phyloP scores from a whole-genome alignment of 2,329 filamentous ascomycete species.

The Chlorencoelia australis region DNA sequence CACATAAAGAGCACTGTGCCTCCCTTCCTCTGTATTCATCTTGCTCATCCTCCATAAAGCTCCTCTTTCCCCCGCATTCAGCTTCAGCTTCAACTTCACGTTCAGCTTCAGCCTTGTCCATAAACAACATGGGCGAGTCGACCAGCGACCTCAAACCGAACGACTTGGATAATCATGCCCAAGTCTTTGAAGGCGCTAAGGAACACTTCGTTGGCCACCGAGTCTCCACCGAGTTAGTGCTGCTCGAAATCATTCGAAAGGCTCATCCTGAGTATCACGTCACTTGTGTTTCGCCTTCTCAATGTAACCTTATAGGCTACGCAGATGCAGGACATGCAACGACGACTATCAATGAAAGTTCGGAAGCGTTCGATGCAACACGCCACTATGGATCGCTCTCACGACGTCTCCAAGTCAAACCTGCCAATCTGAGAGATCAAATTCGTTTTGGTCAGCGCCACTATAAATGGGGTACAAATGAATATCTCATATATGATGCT shows the following conservation, averaged over 20 bases:
- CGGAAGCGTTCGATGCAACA: constrained; percentile 7
- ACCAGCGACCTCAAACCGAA: too few species aligned
- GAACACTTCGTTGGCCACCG: constrained; percentile 5
- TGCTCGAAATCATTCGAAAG: constrained; percentile 9
- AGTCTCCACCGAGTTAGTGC: constrained; percentile 7
- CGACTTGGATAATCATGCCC: too few species aligned
- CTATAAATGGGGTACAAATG: constrained; percentile 10
- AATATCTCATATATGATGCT: constrained; percentile 15
- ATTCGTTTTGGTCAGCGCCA: constrained; percentile 13
- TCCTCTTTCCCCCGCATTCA: too few species aligned
- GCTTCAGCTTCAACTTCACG: too few species aligned
- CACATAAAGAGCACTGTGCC: too few species aligned
- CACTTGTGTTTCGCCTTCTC: background rate
- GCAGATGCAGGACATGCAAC: constrained; percentile 13
- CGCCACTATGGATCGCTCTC: constrained; percentile 5
- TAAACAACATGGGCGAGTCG: too few species aligned
- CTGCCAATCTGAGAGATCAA: constrained; percentile 7
- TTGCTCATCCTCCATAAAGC: too few species aligned
- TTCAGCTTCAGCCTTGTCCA: too few species aligned
- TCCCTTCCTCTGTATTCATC: too few species aligned
- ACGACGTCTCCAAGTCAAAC: constrained; percentile 2
- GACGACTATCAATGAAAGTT: constrained; percentile 1
- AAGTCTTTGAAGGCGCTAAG: constrained; percentile 9
- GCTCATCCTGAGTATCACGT: constrained; percentile 10
- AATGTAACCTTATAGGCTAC: constrained; percentile 16